Percentiles rank a stretch among this genome's conserved stretches.
Conservation (phyloP, 106 monocot species). For the Apostasia ramifera region DNA sequence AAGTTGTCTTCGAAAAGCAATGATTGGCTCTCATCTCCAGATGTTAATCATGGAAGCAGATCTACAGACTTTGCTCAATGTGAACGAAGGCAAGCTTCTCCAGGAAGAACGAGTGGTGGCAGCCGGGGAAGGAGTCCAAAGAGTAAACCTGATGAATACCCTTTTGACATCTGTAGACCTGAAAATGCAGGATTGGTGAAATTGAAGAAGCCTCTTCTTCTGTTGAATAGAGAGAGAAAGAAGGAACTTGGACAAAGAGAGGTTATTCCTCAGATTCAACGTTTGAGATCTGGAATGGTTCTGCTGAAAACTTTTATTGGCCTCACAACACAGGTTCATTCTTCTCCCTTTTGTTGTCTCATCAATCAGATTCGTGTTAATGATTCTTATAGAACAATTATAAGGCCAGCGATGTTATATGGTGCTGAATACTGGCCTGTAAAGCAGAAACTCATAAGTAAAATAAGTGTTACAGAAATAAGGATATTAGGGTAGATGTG, state of each 20-base stretch:
- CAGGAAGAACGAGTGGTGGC: neutral
- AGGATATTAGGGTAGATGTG: neutral
- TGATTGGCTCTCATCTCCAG: neutral
- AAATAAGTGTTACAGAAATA: too few relatives aligned
- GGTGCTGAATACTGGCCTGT: too few relatives aligned
- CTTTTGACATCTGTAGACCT: constrained; percentile 35
- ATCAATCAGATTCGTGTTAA: neutral
- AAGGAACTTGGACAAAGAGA: constrained; percentile 6
- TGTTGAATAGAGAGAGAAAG: constrained; percentile 34
- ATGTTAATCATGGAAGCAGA: neutral
- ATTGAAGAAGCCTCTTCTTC: constrained; percentile 25
- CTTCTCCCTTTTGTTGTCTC: neutral
- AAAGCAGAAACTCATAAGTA: too few relatives aligned
- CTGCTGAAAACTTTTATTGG: constrained; percentile 35
- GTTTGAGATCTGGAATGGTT: constrained; percentile 49
- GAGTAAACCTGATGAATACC: constrained; percentile 5
- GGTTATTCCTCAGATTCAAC: constrained; percentile 1
- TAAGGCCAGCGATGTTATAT: neutral
- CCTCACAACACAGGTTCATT: constrained; percentile 36
- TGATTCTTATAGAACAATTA: neutral
- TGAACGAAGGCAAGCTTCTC: constrained; percentile 13
- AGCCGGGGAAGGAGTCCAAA: neutral
- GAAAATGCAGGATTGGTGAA: neutral
- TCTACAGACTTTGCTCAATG: constrained; percentile 3
- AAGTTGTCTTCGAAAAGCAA: neutral